Base-by-base conservation (phyloP, 352 stramenopile genomes). In the Globisporangium apiculatum region DNA sequence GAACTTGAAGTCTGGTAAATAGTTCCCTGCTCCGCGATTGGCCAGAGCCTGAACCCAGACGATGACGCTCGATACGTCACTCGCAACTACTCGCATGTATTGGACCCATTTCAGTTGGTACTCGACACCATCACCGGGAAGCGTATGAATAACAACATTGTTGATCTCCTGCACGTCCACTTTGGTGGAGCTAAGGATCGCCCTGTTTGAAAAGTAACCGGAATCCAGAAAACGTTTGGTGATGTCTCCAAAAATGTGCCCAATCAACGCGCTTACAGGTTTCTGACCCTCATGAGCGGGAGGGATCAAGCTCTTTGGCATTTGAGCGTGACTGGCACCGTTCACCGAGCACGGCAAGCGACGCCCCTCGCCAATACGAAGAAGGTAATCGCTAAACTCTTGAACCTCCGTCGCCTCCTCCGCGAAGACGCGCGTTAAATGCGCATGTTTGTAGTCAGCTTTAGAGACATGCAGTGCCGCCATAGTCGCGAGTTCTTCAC, bases 241-340 rank as follows among this genome's bases (percentile, higher is more conserved):
- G 12, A 55, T 35, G 37, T 55, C 51, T 17, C 38, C 51, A 17
- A 37, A 55, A 9, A 48, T 55, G 18, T 46, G 38, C n/a, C n/a
- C 14, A 31, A 55, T 55, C 15, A 55, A 8, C 3, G 2, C 36
- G 11, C 38, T 48, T 6, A 36, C 17, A 0, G 50, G 41, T 10
- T 10, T 36, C 14, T 48, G 40, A 31, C 12, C 51, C 15, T 50
- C 46, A 15, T 37, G 40, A 18, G 17, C 51, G 3, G 24, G 14
- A 3, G 31, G 7, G 4, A 50, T 15, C 17, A 50, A 35, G 0
- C 14, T 7, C 46, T 35, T 24, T 15, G 46, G 46, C 4, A 50
- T 36, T 5, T 10, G 7, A 2, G 46, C 9, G 46, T 50, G 46
- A 7, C 15, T 36, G 7, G 4, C 3, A 6, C 46, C 46, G 31